Evolutionary conservation across 1,284 basidiomycete species (phyloP).

Genomic region (Pseudozyma pruni): DNA sequence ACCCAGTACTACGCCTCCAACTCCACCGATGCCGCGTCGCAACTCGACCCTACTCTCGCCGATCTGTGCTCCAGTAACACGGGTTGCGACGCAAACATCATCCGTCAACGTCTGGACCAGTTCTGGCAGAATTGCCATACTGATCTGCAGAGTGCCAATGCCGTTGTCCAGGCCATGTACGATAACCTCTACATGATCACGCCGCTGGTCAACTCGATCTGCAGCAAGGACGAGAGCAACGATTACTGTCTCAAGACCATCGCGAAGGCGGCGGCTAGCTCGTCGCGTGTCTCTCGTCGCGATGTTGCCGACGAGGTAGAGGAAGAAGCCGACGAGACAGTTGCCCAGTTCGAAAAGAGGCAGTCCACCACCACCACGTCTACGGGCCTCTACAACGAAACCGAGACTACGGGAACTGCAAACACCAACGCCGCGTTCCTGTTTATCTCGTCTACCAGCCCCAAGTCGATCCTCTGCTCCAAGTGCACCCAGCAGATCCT

Average conservation of each 20-base stretch:
- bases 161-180: conserved; percentile 49
- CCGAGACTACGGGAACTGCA: conserved; percentile 15
- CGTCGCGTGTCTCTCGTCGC: conserved; percentile 14
- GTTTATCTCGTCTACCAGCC: conserved; percentile 48
- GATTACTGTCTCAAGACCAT: conserved; percentile 56
- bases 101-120: conserved; percentile 45
- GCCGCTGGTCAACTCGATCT: conserved; percentile 58
- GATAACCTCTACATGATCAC: conserved; percentile 63
- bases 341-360: conserved; percentile 19
- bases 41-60: conserved; percentile 47
- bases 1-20: conserved; percentile 52
- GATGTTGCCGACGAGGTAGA: conserved; percentile 7
- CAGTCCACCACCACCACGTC: conserved; percentile 11
- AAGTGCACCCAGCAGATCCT: conserved; percentile 57
- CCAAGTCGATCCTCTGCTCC: conserved; percentile 57
- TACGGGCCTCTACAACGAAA: conserved; percentile 23
- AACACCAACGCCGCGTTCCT: conserved; percentile 61
- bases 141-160: conserved; percentile 47
- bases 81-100: conserved; percentile 51
- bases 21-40: conserved; percentile 26
- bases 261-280: conserved; percentile 39
- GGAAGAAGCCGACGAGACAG: conserved; percentile 14
- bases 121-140: conserved; percentile 54
- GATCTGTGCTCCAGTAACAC: conserved; percentile 46
- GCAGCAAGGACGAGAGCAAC: conserved; percentile 48